Evolutionary conservation across 208 protist species (phyloP), one percentile per base, ranked within the genome.

Genomic region (Leishmania tarentolae): DNA sequence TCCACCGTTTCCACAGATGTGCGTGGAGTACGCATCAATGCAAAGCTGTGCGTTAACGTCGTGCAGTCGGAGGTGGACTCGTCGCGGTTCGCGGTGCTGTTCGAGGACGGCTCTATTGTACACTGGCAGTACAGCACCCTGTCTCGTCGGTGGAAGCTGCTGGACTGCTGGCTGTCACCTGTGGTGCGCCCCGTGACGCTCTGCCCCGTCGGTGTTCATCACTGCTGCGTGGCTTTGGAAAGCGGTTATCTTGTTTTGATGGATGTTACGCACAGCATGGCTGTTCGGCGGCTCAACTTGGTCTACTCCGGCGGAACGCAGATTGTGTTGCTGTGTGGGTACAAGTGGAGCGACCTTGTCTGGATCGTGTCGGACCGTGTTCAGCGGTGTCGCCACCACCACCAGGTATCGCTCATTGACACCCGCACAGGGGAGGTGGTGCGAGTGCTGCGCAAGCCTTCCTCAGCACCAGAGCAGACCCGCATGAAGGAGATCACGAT

Each of bases 401-500:
- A 94, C 76, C 94, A 97, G 59, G 91, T 97, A 35, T 93, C 92
- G 3, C 87, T 97, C 21, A 86, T 97, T 65, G 88, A 95, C 76
- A 91, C 85, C 37, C 90, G 88, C 56, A 95, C 86, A 79, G 94
- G 94, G 13, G 90, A 93, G 71, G 87, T 95, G 35, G 79, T 93
- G 68, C 84, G 85, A 31, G 85, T 95, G 3, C 81, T 97, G 78
- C 90, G 93, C 46, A 90, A 90, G 78, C 90, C 93, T n/a, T 84
- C 85, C 31, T 81, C 82, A n/a, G 90, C 84, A 75, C 78, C 86
- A n/a, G 91, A 96, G 86, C 80, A 82, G 52, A 90, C 77, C 44
- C 85, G 81, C 50, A 90, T 94, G 84, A 95, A 94, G 71, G 86
- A 92, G 59, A 88, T 94, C 21, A 88, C 85, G 21, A 88, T 91